Base-by-base conservation (phyloP, 768 basidiomycete species). In the Hydnomerulius pinastri region DNA sequence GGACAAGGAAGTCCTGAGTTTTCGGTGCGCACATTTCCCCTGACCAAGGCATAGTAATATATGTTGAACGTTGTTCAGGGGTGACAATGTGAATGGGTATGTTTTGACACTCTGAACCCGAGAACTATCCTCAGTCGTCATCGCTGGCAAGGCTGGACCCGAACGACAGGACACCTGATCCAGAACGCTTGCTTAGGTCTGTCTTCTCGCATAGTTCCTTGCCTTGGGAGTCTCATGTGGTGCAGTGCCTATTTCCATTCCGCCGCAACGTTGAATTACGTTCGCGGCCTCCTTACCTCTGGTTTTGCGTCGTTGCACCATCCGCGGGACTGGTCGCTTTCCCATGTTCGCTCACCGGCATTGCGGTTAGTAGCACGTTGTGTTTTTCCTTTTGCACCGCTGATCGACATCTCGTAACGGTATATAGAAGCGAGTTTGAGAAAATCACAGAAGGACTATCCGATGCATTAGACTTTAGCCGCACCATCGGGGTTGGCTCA, bases 31-130 rank as follows among this genome's bases (percentile, higher is more conserved):
- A n/a, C 29, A 4, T 5, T 6, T 32, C 37, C 23, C 33, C 27
- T 21, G 41, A 44, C 30, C 13, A 11, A 15, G 15, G n/a, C 10
- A 23, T 20, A 11, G 12, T 27, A 13, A 21, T 37, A 27, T 15
- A 35, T 43, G 23, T 29, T 52, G 28, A 57, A 28, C 24, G 35
- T 17, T 20, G 36, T 48, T 27, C 62, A 93, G 96, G 58, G 97
- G 97, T 12, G 96, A 99, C 72, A 98, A 96, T 61, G 86, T 99
- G 38, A 98, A 99, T 60, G 92, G 94, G 82, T 86, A 67, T 53
- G 80, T 60, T 25, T 13, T 20, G 11, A 6, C 40, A 37, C 29
- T n/a, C 29, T 21, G 15, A 23, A 12, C 10, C 20, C 40, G 10
- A 21, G 4, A 6, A 15, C 43, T 9, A 12, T 23, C 28, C 33